Conservation (phyloP, 768 basidiomycete genomes). For the Sporobolomyces pararoseus region DNA sequence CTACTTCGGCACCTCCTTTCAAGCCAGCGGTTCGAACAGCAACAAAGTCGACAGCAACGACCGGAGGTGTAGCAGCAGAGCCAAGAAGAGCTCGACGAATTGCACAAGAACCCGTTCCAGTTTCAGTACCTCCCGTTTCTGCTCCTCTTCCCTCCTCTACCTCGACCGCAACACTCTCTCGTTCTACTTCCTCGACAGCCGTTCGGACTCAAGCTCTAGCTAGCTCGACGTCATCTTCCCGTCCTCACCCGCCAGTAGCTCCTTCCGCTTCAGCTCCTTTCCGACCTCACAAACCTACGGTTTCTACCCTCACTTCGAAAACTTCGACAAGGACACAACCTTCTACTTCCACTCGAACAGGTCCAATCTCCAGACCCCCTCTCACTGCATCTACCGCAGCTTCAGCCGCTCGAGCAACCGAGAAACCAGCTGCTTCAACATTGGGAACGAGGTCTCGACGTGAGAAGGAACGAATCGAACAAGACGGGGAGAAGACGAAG, state of each 20-base stretch:
- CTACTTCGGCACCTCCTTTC: not conserved
- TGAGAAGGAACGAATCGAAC: not conserved
- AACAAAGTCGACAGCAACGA: not conserved
- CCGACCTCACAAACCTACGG: slow-evolving; percentile 1
- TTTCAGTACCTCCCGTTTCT: not conserved
- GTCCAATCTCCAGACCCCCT: not conserved
- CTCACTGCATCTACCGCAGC: not conserved
- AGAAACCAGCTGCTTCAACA: not conserved
- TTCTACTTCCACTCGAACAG: not conserved
- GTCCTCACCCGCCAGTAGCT: not conserved
- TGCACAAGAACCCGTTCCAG: not conserved
- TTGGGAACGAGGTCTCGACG: slow-evolving; percentile 7
- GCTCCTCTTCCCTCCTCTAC: not conserved
- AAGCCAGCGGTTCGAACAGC: not conserved
- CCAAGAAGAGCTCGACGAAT: not conserved
- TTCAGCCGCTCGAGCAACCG: not conserved
- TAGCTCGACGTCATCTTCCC: not conserved
- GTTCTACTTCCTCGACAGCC: not conserved
- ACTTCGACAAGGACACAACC: not conserved
- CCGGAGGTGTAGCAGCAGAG: not conserved
- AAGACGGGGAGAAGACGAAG: not conserved
- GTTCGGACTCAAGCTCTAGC: not conserved
- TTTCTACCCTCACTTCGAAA: slow-evolving; percentile 3
- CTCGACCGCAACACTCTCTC: not conserved
- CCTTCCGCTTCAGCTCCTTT: not conserved